A percentile compares a stretch with the other conserved stretches of the same genome.
Evolutionary conservation across 1,284 basidiomycete genomes (phyloP).

Genomic region (Apiotrichum brassicae): DNA sequence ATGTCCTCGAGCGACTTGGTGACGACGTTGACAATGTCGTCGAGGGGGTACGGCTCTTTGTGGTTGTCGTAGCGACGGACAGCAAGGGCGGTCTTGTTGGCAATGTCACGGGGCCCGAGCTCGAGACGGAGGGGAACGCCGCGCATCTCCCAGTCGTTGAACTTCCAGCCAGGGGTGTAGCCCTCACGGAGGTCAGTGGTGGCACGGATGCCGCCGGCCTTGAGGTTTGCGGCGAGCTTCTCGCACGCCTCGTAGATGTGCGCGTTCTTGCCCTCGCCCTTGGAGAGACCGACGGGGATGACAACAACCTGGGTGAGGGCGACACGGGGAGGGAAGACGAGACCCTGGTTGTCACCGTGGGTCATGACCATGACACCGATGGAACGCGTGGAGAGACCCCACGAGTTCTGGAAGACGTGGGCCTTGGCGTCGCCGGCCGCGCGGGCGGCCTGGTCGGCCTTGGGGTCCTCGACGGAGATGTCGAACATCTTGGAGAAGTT

Average conservation of each 20-base stretch:
- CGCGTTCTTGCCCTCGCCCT: constrained; percentile 54
- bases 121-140: constrained; percentile 96
- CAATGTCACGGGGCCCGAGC: constrained; percentile 88
- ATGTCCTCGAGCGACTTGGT: constrained; percentile 72
- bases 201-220: constrained; percentile 69
- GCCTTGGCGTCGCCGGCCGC: constrained; percentile 51
- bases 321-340: constrained; percentile 91
- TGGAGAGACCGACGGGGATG: constrained; percentile 82
- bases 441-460: constrained; percentile 21
- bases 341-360: constrained; percentile 94
- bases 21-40: constrained; percentile 57
- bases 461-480: constrained; percentile 90
- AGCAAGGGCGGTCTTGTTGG: constrained; percentile 71
- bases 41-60: constrained; percentile 68
- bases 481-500: constrained; percentile 99
- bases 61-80: constrained; percentile 83
- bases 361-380: constrained; percentile 99
- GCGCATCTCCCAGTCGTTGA: constrained; percentile 99
- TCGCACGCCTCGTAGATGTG: constrained; percentile 72
- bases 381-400: constrained; percentile 93
- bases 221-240: constrained; percentile 63
- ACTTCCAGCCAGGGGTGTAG: constrained; percentile 98
- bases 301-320: constrained; percentile 87
- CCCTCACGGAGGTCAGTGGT: constrained; percentile 89
- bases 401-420: constrained; percentile 96